Evolutionary conservation across 1,284 basidiomycete genomes (phyloP).

Genomic region (Cryptococcus sp.): DNA sequence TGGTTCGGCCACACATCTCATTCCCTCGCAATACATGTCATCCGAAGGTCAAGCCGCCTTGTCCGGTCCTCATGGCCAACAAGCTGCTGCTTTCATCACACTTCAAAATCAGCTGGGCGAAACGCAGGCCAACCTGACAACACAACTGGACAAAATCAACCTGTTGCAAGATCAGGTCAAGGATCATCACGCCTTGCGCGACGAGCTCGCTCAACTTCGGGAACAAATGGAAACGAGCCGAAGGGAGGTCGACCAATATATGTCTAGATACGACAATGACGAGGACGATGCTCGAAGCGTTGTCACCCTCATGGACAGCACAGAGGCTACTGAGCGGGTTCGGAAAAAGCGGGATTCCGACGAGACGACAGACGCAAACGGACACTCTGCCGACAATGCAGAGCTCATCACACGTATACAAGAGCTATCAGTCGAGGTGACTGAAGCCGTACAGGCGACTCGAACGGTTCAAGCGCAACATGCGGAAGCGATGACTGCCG

Average conservation of each 20-base stretch:
- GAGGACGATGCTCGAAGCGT: constrained; percentile 44
- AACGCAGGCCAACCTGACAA: constrained; percentile 72
- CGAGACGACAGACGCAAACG: constrained; percentile 44
- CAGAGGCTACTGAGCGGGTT: constrained; percentile 50
- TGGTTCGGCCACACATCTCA: constrained; percentile 40
- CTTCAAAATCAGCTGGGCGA: constrained; percentile 80
- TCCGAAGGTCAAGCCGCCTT: constrained; percentile 42
- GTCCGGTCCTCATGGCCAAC: constrained; percentile 39
- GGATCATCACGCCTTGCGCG: constrained; percentile 80
- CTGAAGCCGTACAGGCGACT: constrained; percentile 69
- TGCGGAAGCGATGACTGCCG: constrained; percentile 67
- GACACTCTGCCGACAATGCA: constrained; percentile 48
- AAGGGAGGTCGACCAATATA: constrained; percentile 44
- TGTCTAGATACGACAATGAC: constrained; percentile 45
- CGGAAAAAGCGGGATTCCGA: constrained; percentile 48
- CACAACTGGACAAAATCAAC: constrained; percentile 79
- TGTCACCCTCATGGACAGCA: constrained; percentile 36
- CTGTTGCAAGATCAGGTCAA: constrained; percentile 69
- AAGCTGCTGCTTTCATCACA: constrained; percentile 50
- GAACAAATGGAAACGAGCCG: constrained; percentile 62
- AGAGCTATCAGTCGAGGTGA: constrained; percentile 66
- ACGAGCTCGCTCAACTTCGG: constrained; percentile 66
- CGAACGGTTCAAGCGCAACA: constrained; percentile 71
- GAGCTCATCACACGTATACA: constrained; percentile 69
- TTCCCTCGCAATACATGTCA: constrained; percentile 41